Evolutionary conservation across 768 basidiomycete species (phyloP), one percentile per base, ranked within the genome.

Genomic region (Mycena vulgaris): DNA sequence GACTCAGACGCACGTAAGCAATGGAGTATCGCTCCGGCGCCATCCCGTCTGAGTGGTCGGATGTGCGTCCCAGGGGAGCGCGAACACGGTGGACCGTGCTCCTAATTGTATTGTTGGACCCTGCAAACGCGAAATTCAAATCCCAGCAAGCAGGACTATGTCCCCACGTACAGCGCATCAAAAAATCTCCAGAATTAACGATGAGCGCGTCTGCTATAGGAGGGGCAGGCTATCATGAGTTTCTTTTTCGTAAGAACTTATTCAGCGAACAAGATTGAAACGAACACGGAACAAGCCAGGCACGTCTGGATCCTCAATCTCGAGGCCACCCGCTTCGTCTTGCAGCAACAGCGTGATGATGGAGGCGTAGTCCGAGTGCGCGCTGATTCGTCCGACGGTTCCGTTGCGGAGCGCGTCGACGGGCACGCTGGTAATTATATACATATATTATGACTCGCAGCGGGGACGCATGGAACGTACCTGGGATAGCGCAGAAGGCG

Each of bases 331-430:
- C 2, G 86, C 82, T 5, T 85, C 81, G 72, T 92, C 90, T 77
- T 92, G 90, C 56, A 91, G 82, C 4, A 92, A 78, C 10, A 90
- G 77, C 60, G 90, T 92, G 21, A n/a, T n/a, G n/a, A 90, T 79
- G 0, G 83, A 87, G 7, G 86, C 85, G 68, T 87, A 91, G 77
- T 92, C 91, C 0, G 84, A 83, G 68, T 89, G 87, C 0, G 85
- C 85, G 17, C 83, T 85, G 42, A 89, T 86, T 13, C 88, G 78
- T 0, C 81, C 79, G 39, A 39, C 4, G 87, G 68, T 19, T 82
- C 74, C 14, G 75, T 53, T 79, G 72, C 0, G 86, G 74, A 8
- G 76, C 39, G 39, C 68, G n/a, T 78, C 68, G 4, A 77, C 76
- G 0, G 81, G 74, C 8, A 87, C 80, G 39, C 83, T 39, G 39